Evolutionary conservation across 257 asterid species (phyloP).

Genomic region (Jacaranda mimosifolia): DNA sequence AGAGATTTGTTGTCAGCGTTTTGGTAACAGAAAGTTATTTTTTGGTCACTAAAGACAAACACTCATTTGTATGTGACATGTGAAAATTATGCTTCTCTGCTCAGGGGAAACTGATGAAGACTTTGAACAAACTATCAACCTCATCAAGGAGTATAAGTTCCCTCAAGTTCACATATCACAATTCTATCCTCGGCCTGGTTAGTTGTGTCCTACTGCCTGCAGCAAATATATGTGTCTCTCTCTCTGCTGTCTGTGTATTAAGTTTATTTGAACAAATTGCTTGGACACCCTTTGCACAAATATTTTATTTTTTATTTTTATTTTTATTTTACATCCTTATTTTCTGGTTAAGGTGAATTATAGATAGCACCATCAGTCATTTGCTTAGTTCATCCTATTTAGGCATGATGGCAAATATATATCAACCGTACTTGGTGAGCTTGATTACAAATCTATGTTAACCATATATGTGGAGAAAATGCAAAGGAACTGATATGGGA

Average conservation of each 20-base stretch:
- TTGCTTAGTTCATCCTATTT: neutral
- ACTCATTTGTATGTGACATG: slow-evolving; percentile 19
- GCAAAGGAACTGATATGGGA: neutral
- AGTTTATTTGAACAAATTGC: neutral
- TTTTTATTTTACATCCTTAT: neutral
- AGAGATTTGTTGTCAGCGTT: neutral
- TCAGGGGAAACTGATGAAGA: slow-evolving; percentile 97
- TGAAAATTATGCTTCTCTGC: slow-evolving; percentile 24
- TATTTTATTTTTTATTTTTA: too few relatives aligned
- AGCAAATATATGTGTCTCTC: neutral
- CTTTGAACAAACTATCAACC: slow-evolving; percentile 79
- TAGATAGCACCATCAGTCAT: neutral
- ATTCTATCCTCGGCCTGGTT: slow-evolving; percentile 95
- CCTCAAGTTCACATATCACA: slow-evolving; percentile 97
- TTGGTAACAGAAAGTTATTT: neutral
- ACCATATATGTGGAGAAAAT: neutral
- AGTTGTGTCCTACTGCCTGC: slow-evolving; percentile 29
- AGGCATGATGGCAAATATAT: neutral
- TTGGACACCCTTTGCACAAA: neutral
- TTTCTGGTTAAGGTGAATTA: neutral
- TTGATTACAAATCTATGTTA: neutral
- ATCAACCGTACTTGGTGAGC: neutral
- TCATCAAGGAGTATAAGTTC: slow-evolving; percentile 79
- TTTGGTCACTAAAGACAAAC: slow-evolving; percentile 7
- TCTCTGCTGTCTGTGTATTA: too few relatives aligned